Evolutionary conservation across 2,329 filamentous ascomycete genomes (phyloP).

Genomic region (Didymellaceae sp.): DNA sequence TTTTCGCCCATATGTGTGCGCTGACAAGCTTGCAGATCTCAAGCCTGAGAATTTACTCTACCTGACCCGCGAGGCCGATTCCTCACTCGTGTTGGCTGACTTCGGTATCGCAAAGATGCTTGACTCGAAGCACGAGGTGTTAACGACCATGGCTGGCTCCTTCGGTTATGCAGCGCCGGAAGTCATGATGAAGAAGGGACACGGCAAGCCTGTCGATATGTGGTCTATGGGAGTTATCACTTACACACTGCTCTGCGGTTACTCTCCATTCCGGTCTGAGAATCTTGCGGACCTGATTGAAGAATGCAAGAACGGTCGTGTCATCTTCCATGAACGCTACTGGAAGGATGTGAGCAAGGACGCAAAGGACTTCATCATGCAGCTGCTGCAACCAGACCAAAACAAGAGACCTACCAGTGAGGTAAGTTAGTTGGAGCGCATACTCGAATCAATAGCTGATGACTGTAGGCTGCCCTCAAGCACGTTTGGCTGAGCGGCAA

Average conservation of each 20-base stretch:
- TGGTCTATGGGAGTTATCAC: slow-evolving; percentile 99
- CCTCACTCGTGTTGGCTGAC: slow-evolving; percentile 90
- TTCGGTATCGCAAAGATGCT: slow-evolving; percentile 99
- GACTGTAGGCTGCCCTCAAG: slow-evolving; percentile 70
- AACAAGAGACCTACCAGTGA: slow-evolving; percentile 78
- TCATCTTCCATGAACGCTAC: slow-evolving; percentile 96
- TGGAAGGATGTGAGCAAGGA: slow-evolving; percentile 97
- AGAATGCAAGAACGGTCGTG: slow-evolving; percentile 82
- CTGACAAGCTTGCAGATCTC: slow-evolving; percentile 68
- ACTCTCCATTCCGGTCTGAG: slow-evolving; percentile 97
- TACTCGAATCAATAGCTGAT: slow-evolving; percentile 24
- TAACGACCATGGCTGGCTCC: slow-evolving; percentile 98
- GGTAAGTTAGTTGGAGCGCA: slow-evolving; percentile 52
- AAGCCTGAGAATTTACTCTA: slow-evolving; percentile 99
- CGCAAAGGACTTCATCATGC: slow-evolving; percentile 91
- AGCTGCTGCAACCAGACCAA: slow-evolving; percentile 79
- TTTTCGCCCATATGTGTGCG: neutral
- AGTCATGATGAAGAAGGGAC: slow-evolving; percentile 96
- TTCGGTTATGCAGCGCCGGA: slow-evolving; percentile 98
- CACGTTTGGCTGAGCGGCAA: slow-evolving; percentile 91
- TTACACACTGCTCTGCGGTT: slow-evolving; percentile 96
- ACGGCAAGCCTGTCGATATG: slow-evolving; percentile 98
- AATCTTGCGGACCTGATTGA: slow-evolving; percentile 92
- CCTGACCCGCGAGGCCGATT: slow-evolving; percentile 76
- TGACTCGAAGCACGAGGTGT: slow-evolving; percentile 84